Conservation (phyloP, 2,329 filamentous ascomycete genomes). For the Diaporthe longicolla region DNA sequence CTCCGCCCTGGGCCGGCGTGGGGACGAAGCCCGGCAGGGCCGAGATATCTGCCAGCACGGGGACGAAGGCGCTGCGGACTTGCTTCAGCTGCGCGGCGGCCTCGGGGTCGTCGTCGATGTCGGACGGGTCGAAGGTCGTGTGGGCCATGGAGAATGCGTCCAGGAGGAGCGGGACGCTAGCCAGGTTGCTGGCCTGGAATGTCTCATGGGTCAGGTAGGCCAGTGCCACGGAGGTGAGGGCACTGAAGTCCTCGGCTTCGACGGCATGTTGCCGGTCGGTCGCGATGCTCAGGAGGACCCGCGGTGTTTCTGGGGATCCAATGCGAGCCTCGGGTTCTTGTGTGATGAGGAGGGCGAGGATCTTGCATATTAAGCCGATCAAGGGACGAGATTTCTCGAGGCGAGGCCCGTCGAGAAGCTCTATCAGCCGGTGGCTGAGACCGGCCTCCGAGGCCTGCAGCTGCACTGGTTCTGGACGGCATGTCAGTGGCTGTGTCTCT, state of each 20-base stretch:
- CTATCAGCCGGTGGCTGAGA: constrained; percentile 64
- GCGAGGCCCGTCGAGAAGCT: constrained; percentile 62
- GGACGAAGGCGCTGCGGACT: constrained; percentile 65
- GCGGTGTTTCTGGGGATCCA: constrained; percentile 62
- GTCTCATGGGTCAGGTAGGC: constrained; percentile 68
- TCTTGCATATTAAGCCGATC: constrained; percentile 68
- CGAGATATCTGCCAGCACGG: constrained; percentile 64
- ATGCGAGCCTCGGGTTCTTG: constrained; percentile 64
- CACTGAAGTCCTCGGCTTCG: constrained; percentile 69
- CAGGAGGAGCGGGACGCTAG: constrained; percentile 61
- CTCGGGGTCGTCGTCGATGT: constrained; percentile 58
- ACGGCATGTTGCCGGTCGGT: constrained; percentile 55
- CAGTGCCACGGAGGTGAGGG: constrained; percentile 65
- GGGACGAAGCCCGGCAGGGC: constrained; percentile 57
- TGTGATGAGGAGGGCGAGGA: constrained; percentile 66
- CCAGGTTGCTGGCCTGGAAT: constrained; percentile 65
- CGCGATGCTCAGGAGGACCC: constrained; percentile 65
- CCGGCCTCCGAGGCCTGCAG: constrained; percentile 65
- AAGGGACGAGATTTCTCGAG: constrained; percentile 58
- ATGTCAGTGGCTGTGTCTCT: constrained; percentile 42
- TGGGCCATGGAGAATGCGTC: constrained; percentile 64
- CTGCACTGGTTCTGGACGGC: constrained; percentile 68
- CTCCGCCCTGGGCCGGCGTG: constrained; percentile 18
- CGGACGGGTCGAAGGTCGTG: constrained; percentile 55
- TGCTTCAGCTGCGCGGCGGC: constrained; percentile 62